Base-by-base conservation (phyloP, 192 early-diverging fungal genomes). In the Geosiphon pyriformis region DNA sequence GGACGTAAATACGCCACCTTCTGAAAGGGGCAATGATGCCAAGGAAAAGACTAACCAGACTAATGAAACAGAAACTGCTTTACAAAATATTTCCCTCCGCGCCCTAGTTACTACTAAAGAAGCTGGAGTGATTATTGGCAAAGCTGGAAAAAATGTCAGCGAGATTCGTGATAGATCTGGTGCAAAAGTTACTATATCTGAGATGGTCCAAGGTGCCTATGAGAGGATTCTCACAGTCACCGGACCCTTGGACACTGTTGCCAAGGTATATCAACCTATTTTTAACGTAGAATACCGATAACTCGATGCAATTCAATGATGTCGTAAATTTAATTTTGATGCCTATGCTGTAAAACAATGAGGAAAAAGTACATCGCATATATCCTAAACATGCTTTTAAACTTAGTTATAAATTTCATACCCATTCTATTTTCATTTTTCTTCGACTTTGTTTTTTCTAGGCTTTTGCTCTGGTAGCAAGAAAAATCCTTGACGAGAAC, bases 131-230 rank as follows among this genome's bases (percentile, higher is more conserved):
- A 89, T 93, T 55, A 93, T 93, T 63, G 91, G 91, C 22, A 90
- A 92, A 76, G 85, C 84, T 62, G 96, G 96, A 29, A 86, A 85
- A 64, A 93, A 92, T 72, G 90, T 98, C 18, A 88, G 87, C 57
- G 90, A 94, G 58, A 88, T 98, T 71, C 87, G 96, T 55, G 86
- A 90, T 47, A 76, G 76, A 48, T 89, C 89, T 68, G 89, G 90
- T 32, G 93, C 92, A 65, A 86, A 87, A 68, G 91, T 95, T 11
- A 93, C 88, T 46, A 93, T 98, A 64, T 92, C 91, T 23, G 93
- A 94, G 68, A 88, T 89, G 56, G 83, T 94, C 7, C 86, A 80
- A 26, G 88, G 88, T 58, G 88, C 94, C 8, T 77, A 73, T 46
- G 83, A 85, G 60, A 79, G 90, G 58, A 87, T 91, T 66, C 75